phyloP scores from a whole-genome alignment of 345 rosid genomes.

The Aquilaria sinensis region DNA sequence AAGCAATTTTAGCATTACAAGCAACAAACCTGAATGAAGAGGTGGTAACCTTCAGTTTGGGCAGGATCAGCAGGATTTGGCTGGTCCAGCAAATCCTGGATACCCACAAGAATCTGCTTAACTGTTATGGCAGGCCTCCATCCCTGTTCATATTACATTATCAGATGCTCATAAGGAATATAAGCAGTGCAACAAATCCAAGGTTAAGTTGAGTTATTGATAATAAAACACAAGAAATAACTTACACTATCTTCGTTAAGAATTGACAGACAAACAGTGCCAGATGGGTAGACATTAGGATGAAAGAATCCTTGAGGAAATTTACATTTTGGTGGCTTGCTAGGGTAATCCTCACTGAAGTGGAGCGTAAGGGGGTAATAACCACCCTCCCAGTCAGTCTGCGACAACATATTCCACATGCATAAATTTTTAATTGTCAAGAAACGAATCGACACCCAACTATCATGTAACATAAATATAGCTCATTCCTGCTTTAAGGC shows the following conservation, averaged over 20 bases:
- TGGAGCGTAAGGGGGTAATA: slow-evolving; percentile 69
- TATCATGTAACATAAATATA: no score
- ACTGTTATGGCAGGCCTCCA: slow-evolving; percentile 95
- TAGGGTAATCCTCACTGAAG: slow-evolving; percentile 86
- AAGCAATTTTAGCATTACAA: background rate
- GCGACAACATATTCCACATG: slow-evolving; percentile 7
- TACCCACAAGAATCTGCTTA: slow-evolving; percentile 88
- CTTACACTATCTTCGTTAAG: slow-evolving; percentile 86
- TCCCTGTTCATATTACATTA: slow-evolving; percentile 36
- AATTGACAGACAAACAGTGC: slow-evolving; percentile 86
- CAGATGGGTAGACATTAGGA: slow-evolving; percentile 91
- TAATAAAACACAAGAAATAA: slow-evolving; percentile 5
- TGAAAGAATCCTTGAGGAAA: slow-evolving; percentile 82
- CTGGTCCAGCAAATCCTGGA: slow-evolving; percentile 83
- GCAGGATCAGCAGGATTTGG: slow-evolving; percentile 91
- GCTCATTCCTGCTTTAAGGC: no score
- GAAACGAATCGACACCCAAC: no score
- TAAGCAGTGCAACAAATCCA: background rate
- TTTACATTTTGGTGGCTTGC: slow-evolving; percentile 90
- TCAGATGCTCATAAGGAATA: background rate
- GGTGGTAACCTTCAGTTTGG: slow-evolving; percentile 88
- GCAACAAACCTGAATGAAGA: slow-evolving; percentile 68
- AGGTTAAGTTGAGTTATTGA: background rate
- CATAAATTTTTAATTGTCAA: no score
- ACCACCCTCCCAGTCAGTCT: slow-evolving; percentile 98